Conservation (phyloP, 768 basidiomycete species). For the Coprinopsis cinerea region DNA sequence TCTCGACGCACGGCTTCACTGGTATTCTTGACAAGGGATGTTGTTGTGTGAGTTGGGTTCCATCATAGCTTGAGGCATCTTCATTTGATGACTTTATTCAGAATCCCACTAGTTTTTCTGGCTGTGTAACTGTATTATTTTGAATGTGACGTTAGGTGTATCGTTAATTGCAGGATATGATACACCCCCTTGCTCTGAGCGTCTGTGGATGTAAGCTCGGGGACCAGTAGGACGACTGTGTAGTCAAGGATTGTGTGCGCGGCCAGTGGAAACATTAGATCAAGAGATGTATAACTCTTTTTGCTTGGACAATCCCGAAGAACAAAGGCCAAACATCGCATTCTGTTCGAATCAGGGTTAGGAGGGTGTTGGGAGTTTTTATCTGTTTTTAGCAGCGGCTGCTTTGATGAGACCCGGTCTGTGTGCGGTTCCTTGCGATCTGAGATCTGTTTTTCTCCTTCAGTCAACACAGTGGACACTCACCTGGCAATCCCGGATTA, state of each 20-base stretch:
- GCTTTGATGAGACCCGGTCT: neutral
- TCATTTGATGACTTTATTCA: too few species aligned
- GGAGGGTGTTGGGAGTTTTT: neutral
- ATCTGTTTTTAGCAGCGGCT: neutral
- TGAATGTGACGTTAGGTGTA: neutral
- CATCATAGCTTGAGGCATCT: too few species aligned
- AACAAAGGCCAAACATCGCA: too few species aligned
- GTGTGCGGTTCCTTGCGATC: neutral
- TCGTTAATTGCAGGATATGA: neutral
- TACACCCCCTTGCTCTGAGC: neutral
- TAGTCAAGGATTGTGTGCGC: neutral
- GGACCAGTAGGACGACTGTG: too few species aligned
- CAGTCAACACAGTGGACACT: neutral
- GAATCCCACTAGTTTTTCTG: too few species aligned
- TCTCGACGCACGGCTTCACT: too few species aligned
- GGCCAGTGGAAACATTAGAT: neutral
- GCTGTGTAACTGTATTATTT: neutral
- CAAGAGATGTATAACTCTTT: too few species aligned
- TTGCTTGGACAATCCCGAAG: neutral
- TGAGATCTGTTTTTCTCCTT: constrained; percentile 1
- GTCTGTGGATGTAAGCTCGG: constrained; percentile 2
- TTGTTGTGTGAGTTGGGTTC: too few species aligned
- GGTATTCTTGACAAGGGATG: too few species aligned
- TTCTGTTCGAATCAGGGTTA: too few species aligned
- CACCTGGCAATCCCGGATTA: constrained; percentile 2